These are phyloP conservation scores for Termitomyces sp. DNA, from an alignment of 768 basidiomycete species.

Conservation along the genomic window DNA sequence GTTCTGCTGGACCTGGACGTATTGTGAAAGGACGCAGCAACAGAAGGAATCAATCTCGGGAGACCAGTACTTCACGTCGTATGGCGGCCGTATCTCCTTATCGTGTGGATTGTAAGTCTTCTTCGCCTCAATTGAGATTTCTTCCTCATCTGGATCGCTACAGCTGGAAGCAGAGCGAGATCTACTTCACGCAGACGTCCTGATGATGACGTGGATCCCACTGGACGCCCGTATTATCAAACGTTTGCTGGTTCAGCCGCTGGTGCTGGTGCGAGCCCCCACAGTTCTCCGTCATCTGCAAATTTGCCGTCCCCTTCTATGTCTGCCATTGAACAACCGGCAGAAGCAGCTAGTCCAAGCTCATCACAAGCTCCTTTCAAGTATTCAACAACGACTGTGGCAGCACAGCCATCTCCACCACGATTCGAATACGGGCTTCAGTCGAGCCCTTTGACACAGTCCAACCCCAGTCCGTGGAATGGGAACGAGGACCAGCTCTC, in stretches of 20 bases:
- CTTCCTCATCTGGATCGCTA: conserved; percentile 18
- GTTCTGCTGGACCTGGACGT: conserved; percentile 29
- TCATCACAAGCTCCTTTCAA: conserved; percentile 39
- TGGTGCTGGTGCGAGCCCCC: conserved; percentile 46
- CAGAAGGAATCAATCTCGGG: conserved; percentile 54
- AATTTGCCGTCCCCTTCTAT: conserved; percentile 68
- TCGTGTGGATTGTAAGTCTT: conserved; percentile 54
- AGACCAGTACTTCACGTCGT: conserved; percentile 46
- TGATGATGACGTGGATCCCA: conserved; percentile 53
- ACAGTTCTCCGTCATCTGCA: conserved; percentile 71
- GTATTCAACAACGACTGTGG: conserved; percentile 40
- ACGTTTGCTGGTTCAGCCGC: conserved; percentile 51
- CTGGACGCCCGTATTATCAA: conserved; percentile 39
- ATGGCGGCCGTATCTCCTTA: conserved; percentile 58
- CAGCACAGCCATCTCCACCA: conserved; percentile 46
- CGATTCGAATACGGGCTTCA: conserved; percentile 46
- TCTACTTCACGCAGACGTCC: conserved; percentile 72
- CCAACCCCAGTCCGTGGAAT: conserved; percentile 40
- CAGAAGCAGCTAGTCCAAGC: conserved; percentile 49
- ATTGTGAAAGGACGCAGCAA: conserved; percentile 45
- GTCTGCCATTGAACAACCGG: conserved; percentile 39
- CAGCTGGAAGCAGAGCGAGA: conserved; percentile 58
- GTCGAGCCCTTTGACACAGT: conserved; percentile 30
- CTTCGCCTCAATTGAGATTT: not conserved
- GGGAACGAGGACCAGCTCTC: conserved; percentile 31